Evolutionary conservation across 1,284 basidiomycete genomes (phyloP).

Genomic region (Cryptococcus depauperatus): DNA sequence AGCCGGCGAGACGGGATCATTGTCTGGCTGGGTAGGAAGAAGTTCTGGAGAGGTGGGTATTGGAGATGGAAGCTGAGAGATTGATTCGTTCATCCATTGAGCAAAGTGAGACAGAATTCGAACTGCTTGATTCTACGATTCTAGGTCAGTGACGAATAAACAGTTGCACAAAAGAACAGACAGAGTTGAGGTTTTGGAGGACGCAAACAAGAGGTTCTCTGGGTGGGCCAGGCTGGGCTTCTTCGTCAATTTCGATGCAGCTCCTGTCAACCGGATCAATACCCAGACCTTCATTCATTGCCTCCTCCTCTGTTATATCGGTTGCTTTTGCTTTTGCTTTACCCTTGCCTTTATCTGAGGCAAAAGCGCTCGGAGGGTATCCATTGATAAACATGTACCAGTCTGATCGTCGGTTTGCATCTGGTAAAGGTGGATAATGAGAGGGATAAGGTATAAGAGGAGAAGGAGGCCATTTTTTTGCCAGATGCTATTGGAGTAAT

Average conservation of each 20-base stretch:
- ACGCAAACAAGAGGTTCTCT: constrained; percentile 31
- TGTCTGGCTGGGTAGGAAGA: constrained; percentile 13
- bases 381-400: constrained; percentile 21
- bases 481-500: constrained; percentile 4
- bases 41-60: constrained; percentile 6
- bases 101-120: constrained; percentile 23
- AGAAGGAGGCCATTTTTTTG: constrained; percentile 10
- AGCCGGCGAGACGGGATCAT: constrained; percentile 1
- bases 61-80: constrained; percentile 12
- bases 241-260: constrained; percentile 7
- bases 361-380: background rate
- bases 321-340: constrained; percentile 10
- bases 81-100: constrained; percentile 13
- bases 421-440: constrained; percentile 17
- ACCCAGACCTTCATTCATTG: constrained; percentile 16
- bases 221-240: constrained; percentile 9
- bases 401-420: constrained; percentile 10
- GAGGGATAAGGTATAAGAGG: constrained; percentile 9
- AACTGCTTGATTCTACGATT: constrained; percentile 18
- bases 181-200: constrained; percentile 22
- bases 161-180: background rate
- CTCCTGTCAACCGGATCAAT: constrained; percentile 3
- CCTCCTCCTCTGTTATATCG: constrained; percentile 12
- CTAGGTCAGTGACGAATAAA: background rate
- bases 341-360: background rate